Percentiles rank a stretch among this genome's conserved stretches.
phyloP scores from a whole-genome alignment of 1,284 basidiomycete species.

The Tilletia indica region DNA sequence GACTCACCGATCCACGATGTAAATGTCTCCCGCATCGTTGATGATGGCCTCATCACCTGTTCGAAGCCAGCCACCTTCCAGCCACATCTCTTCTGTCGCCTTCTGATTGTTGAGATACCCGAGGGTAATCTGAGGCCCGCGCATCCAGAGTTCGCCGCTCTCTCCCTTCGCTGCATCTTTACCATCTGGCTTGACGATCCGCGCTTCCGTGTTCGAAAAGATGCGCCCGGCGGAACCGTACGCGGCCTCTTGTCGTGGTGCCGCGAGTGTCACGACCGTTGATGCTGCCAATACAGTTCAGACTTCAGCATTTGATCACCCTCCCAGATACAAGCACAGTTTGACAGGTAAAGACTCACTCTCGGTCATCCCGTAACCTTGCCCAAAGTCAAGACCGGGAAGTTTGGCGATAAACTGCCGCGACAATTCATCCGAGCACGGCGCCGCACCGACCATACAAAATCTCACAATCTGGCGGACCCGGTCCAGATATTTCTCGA shows the following conservation, averaged over 20 bases:
- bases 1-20: constrained; percentile 35
- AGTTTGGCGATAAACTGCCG: constrained; percentile 34
- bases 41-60: constrained; percentile 45
- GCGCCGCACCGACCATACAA: constrained; percentile 47
- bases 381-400: constrained; percentile 42
- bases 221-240: constrained; percentile 24
- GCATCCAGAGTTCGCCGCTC: constrained; percentile 60
- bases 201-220: constrained; percentile 41
- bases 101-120: constrained; percentile 58
- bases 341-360: background rate
- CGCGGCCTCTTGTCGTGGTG: background rate
- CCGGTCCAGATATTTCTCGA: constrained; percentile 28
- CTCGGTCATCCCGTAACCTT: constrained; percentile 28
- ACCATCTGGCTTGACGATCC: constrained; percentile 42
- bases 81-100: constrained; percentile 44
- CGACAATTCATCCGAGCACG: constrained; percentile 40
- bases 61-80: constrained; percentile 39
- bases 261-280: constrained; percentile 24
- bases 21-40: constrained; percentile 33
- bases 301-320: background rate
- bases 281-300: constrained; percentile 19
- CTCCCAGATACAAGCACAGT: too few relatives aligned
- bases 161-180: constrained; percentile 51
- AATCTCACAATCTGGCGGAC: constrained; percentile 31
- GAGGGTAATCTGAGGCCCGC: constrained; percentile 60